A percentile compares a stretch with the other conserved stretches of the same genome.
Conservation (phyloP, 2,329 filamentous ascomycete species). For the Cercospora beticola region DNA sequence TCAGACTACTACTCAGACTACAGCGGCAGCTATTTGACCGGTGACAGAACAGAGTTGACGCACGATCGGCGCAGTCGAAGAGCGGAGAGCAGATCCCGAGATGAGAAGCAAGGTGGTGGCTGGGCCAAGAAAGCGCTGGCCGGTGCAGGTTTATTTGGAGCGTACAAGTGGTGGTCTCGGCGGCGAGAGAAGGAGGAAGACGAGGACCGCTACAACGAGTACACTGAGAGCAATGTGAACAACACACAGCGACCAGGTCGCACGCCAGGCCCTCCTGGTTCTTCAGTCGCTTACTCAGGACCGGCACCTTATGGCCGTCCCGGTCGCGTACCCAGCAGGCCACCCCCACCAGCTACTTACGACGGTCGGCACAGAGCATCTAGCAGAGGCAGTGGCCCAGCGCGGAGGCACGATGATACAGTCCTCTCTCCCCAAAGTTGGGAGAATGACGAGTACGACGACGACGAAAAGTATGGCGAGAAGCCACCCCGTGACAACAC, state of each 20-base stretch:
- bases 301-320: conserved; percentile 15
- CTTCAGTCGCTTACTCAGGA: conserved; percentile 20
- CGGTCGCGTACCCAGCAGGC: conserved; percentile 13
- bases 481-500: conserved; percentile 30
- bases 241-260: conserved; percentile 15
- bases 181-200: conserved; percentile 35
- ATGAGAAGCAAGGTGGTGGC: conserved; percentile 24
- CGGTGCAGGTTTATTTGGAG: conserved; percentile 57
- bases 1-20: conserved; percentile 35
- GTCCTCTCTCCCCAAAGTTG: conserved; percentile 33
- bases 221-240: conserved; percentile 14
- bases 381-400: conserved; percentile 10
- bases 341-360: conserved; percentile 16
- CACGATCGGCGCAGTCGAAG: conserved; percentile 36
- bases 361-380: conserved; percentile 14
- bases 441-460: conserved; percentile 29
- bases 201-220: conserved; percentile 12
- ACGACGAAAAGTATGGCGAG: conserved; percentile 44
- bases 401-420: conserved; percentile 19
- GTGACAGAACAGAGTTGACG: conserved; percentile 58
- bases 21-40: conserved; percentile 40
- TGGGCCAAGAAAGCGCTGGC: conserved; percentile 52
- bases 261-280: conserved; percentile 22
- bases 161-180: conserved; percentile 56
- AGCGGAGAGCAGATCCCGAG: conserved; percentile 21